Base-by-base conservation (phyloP, 2,329 filamentous ascomycete genomes). In the Beauveria varroae region DNA sequence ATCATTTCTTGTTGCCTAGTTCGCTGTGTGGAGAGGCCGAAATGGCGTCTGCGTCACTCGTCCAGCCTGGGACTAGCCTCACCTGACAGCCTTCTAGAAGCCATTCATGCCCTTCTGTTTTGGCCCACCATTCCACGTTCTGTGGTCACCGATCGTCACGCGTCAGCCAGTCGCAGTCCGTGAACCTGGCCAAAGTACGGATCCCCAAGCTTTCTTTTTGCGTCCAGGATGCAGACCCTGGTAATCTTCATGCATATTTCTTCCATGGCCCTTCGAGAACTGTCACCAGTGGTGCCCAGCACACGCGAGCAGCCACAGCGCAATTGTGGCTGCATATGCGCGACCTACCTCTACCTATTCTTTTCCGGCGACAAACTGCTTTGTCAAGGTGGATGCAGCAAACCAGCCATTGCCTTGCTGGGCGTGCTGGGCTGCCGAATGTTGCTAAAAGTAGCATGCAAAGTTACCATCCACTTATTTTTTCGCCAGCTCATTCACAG, bases 1-100 rank as follows among this genome's bases (percentile, higher is more conserved):
- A 37, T 37, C 34, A 37, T 34, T 59, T 59, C 57, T 53, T 62
- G 59, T 28, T 40, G 51, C 64, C 50, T 69, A 69, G 67, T 71
- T 73, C 69, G 69, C 63, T 67, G 57, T 30, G 62, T 68, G 65
- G 64, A 57, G 63, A 64, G 63, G 30, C 66, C 62, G 65, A 59
- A 46, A 64, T 68, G 65, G 65, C 63, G 65, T 63, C 65, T 68
- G 65, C 68, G 67, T 66, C 63, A 65, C 63, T 59, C 47, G 34
- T 59, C 57, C 40, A 46, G 64, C 24, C 63, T 51, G 59, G 66
- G 67, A 71, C 71, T 74, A 73, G 58, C 72, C 65, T n/a, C 37
- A 37, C 59, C 55, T 60, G 68, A 72, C 68, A 74, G 67, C 68
- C 65, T 75, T 75, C 73, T 68, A 69, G 73, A 75, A 75, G 28